Percentiles rank a stretch among this genome's conserved stretches.
These are phyloP conservation scores for Ilyonectria destructans DNA, from an alignment of 2,329 filamentous ascomycete genomes.

Conservation along the genomic window DNA sequence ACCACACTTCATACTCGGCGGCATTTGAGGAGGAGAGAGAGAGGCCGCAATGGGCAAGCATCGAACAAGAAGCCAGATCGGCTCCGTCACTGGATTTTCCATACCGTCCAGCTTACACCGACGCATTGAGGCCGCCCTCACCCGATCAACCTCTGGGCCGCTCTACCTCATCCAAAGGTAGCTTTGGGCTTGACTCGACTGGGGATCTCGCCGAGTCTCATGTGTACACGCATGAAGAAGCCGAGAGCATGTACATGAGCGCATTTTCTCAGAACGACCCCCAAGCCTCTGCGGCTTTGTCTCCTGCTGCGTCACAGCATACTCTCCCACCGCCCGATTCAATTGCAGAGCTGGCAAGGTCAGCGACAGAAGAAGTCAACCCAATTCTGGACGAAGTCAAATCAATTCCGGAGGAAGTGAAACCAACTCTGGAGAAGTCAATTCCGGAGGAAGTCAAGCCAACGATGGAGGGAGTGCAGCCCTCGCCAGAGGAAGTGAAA, in stretches of 20 bases:
- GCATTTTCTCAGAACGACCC: slow-evolving; percentile 70
- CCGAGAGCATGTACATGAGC: slow-evolving; percentile 91
- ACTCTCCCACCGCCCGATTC: slow-evolving; percentile 21
- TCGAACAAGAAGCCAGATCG: slow-evolving; percentile 41
- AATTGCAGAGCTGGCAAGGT: background rate
- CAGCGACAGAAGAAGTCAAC: slow-evolving; percentile 6
- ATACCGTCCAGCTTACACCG: slow-evolving; percentile 37
- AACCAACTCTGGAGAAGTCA: background rate
- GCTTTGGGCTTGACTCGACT: slow-evolving; percentile 35
- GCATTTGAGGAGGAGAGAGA: slow-evolving; percentile 38
- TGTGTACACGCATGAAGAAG: slow-evolving; percentile 84
- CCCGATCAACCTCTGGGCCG: slow-evolving; percentile 31
- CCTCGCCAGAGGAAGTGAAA: background rate
- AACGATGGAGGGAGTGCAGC: background rate
- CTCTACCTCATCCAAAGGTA: slow-evolving; percentile 35
- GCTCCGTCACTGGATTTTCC: slow-evolving; percentile 41
- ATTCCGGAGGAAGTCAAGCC: background rate
- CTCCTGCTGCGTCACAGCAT: slow-evolving; percentile 30
- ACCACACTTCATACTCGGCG: slow-evolving; percentile 39
- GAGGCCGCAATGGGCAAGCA: slow-evolving; percentile 40
- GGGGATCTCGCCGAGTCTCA: slow-evolving; percentile 77
- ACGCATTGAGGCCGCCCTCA: slow-evolving; percentile 22
- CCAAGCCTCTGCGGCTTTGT: slow-evolving; percentile 36
- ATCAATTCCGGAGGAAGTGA: background rate
- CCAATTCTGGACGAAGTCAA: slow-evolving; percentile 4